These are phyloP conservation scores for Podaxis pistillaris DNA, from an alignment of 768 basidiomycete species.

Conservation along the genomic window DNA sequence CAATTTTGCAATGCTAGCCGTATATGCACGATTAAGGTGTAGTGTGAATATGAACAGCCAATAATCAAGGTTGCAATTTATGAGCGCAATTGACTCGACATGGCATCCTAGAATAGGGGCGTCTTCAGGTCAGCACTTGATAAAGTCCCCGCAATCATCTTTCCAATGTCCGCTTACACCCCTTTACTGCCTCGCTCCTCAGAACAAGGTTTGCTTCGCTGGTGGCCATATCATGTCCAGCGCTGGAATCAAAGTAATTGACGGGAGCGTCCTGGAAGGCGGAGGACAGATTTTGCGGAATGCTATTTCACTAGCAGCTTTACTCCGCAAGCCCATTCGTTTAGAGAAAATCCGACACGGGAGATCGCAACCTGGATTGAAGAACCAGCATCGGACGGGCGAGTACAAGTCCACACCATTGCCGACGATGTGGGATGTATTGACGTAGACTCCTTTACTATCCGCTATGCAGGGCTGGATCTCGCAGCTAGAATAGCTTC, in stretches of 20 bases:
- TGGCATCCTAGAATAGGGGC: not conserved
- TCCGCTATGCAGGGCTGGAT: slow-evolving; percentile 47
- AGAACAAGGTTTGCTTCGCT: not conserved
- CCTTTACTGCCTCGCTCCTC: not conserved
- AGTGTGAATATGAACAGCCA: not conserved
- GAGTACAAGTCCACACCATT: slow-evolving; percentile 9
- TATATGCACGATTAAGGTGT: not conserved
- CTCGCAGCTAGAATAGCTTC: slow-evolving; percentile 62
- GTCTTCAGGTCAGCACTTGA: not conserved
- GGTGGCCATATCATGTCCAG: not conserved
- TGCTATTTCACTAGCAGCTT: slow-evolving; percentile 60
- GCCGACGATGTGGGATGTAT: too few species aligned
- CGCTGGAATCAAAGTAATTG: slow-evolving; percentile 24
- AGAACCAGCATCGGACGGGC: slow-evolving; percentile 74
- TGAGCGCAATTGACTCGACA: not conserved
- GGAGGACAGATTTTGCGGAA: slow-evolving; percentile 79
- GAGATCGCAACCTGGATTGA: slow-evolving; percentile 63
- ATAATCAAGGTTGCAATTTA: not conserved
- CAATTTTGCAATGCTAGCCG: too few species aligned
- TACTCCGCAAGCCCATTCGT: slow-evolving; percentile 57
- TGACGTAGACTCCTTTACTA: too few species aligned
- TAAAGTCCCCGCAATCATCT: not conserved
- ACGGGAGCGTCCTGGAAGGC: slow-evolving; percentile 53
- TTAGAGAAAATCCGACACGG: slow-evolving; percentile 61
- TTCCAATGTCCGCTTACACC: not conserved